phyloP scores from a whole-genome alignment of 225 moss, liverwort and hornwort genomes.

The Straminergon stramineum region DNA sequence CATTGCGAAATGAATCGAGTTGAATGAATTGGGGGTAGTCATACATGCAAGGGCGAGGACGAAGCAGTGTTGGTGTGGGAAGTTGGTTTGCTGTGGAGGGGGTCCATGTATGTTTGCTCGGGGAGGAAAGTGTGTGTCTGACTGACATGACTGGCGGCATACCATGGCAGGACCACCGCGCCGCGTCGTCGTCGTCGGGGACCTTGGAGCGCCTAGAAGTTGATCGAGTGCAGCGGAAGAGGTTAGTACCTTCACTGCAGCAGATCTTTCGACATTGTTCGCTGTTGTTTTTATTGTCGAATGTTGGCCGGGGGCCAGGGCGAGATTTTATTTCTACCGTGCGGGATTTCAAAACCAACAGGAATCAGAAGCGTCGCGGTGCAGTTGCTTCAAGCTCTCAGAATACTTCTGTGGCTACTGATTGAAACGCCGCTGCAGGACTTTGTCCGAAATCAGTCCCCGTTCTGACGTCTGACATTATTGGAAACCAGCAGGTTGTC shows the following conservation, averaged over 20 bases:
- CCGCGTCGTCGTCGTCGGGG: neutral
- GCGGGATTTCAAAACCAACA: neutral
- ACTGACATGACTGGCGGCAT: slow-evolving; percentile 17
- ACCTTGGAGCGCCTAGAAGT: slow-evolving; percentile 14
- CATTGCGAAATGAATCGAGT: slow-evolving; percentile 5
- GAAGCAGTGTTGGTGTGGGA: neutral
- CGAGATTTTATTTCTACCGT: neutral
- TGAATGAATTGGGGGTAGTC: neutral
- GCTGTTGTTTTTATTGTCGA: neutral
- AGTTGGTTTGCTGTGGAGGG: neutral
- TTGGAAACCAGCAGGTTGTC: slow-evolving; percentile 18
- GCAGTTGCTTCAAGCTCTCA: neutral
- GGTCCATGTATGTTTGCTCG: neutral
- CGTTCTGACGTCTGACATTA: slow-evolving; percentile 1
- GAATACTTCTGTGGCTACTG: neutral
- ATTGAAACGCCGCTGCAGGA: neutral
- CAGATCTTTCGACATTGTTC: slow-evolving; percentile 12
- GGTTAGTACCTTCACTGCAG: slow-evolving; percentile 7
- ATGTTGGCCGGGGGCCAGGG: neutral
- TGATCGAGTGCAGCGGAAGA: neutral
- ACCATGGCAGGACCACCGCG: slow-evolving; percentile 2
- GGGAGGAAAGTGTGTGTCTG: neutral
- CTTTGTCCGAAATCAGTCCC: neutral
- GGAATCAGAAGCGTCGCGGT: neutral
- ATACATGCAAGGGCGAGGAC: neutral